Evolutionary conservation across 164 flowering plant species (phyloP), one percentile per base, ranked within the genome.

Genomic region (Malania oleifera): DNA sequence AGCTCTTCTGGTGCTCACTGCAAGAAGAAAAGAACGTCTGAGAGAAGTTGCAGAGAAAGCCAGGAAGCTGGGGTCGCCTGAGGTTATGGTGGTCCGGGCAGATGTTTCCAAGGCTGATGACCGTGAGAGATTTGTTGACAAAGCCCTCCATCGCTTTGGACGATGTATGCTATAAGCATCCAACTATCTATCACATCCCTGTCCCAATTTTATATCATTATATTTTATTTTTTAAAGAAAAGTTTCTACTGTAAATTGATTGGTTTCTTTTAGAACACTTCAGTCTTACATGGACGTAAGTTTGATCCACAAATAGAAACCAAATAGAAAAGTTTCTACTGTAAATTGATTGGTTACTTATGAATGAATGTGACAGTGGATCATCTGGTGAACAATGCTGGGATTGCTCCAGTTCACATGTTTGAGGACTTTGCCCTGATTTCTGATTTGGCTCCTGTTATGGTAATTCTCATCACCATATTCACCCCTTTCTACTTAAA

Each of bases 341-440:
- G n/a, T n/a, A n/a, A n/a, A 1, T 51, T 23, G 14, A 25, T 56
- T 27, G 5, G 43, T 19, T 6, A 17, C n/a, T n/a, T n/a, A n/a
- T n/a, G n/a, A n/a, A n/a, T n/a, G n/a, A 13, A 26, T 55, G 14
- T 5, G 29, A 28, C 77, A 83, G 96, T 83, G 77, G 87, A 88
- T 71, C 89, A 85, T 73, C 69, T 85, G 56, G 90, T 89, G 47
- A 73, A 70, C 54, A 77, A 80, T 66, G 92, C 92, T 13, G 89
- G 90, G 50, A 58, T 84, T 14, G 19, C 49, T 14, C 54, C 67
- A 0, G 28, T 57, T 11, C 29, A 57, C 63, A 40, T 72, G 79
- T 79, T 87, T 54, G 85, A 79, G 52, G 81, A 78, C 0, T 45
- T 27, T 8, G 15, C 60, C 1, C 67, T 71, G 7, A 51, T 72